Conservation (phyloP, 2,329 filamentous ascomycete species). For the Rhynchosporium agropyri region DNA sequence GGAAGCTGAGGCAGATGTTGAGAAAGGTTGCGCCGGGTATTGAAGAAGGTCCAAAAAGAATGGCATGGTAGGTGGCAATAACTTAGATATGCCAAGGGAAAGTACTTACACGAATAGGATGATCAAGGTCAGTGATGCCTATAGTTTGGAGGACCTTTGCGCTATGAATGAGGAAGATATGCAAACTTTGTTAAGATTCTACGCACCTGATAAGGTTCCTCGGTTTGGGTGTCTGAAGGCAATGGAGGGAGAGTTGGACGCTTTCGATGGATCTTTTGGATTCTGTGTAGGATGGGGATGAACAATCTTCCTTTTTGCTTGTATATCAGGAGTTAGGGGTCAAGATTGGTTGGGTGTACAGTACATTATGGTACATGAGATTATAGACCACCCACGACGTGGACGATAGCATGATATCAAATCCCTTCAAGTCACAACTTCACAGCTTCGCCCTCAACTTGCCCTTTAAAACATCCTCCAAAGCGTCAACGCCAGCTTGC, state of each 20-base stretch:
- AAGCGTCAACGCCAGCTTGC: constrained; percentile 53
- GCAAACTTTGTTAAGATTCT: constrained; percentile 78
- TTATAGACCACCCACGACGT: background rate
- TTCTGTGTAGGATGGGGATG: constrained; percentile 41
- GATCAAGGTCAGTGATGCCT: constrained; percentile 86
- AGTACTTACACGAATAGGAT: constrained; percentile 64
- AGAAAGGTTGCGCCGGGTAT: constrained; percentile 72
- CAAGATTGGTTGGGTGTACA: background rate
- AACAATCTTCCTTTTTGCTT: constrained; percentile 10
- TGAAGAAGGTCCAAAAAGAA: constrained; percentile 80
- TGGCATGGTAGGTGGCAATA: constrained; percentile 71
- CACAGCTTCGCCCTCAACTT: constrained; percentile 48
- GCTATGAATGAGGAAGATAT: constrained; percentile 82
- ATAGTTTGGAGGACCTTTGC: constrained; percentile 82
- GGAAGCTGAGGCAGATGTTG: constrained; percentile 76
- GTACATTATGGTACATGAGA: constrained; percentile 14
- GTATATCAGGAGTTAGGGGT: constrained; percentile 12
- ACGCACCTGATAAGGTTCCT: constrained; percentile 59
- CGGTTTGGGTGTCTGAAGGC: constrained; percentile 56
- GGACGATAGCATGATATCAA: constrained; percentile 8
- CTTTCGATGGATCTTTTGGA: constrained; percentile 42
- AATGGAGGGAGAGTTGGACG: constrained; percentile 47
- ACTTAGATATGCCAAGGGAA: constrained; percentile 13
- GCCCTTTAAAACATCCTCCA: constrained; percentile 39
- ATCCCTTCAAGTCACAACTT: background rate